These are phyloP conservation scores for Camillea tinctor DNA, from an alignment of 2,329 filamentous ascomycete genomes.

Conservation along the genomic window DNA sequence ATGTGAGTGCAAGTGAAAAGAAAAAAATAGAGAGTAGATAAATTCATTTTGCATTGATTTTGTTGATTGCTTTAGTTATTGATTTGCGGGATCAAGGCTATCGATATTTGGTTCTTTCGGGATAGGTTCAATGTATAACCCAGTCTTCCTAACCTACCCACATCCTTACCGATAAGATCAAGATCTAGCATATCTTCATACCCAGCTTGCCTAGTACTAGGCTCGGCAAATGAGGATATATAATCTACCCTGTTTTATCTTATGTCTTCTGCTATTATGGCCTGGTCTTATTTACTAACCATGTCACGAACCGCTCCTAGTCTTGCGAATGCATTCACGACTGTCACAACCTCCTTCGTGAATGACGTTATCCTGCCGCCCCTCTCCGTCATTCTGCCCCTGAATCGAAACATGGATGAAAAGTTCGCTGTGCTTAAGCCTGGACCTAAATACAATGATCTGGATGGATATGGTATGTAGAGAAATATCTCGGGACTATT, in stretches of 20 bases:
- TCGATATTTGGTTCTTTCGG: not conserved
- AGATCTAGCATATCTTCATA: conserved; percentile 1
- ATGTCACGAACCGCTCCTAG: conserved; percentile 38
- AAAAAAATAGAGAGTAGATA: no score
- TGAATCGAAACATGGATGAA: conserved; percentile 70
- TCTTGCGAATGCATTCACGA: conserved; percentile 68
- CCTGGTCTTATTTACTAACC: not conserved
- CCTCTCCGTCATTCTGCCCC: conserved; percentile 65
- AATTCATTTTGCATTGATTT: no score
- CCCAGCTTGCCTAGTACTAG: not conserved
- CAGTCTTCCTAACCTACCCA: not conserved
- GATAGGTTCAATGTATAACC: not conserved
- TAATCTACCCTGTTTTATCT: not conserved
- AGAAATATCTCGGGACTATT: not conserved
- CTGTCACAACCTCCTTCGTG: conserved; percentile 70
- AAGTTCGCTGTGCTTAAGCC: conserved; percentile 66
- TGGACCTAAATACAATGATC: conserved; percentile 53
- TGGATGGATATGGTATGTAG: conserved; percentile 48
- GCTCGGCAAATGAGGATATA: not conserved
- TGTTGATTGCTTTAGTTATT: not conserved
- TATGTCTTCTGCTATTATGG: not conserved
- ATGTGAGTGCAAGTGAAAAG: conserved; percentile 50
- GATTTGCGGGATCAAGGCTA: not conserved
- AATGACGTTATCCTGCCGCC: conserved; percentile 69
- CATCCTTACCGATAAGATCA: conserved; percentile 1